Base-by-base conservation (phyloP, 176 grass and related monocot genomes). In the Themeda triandra region DNA sequence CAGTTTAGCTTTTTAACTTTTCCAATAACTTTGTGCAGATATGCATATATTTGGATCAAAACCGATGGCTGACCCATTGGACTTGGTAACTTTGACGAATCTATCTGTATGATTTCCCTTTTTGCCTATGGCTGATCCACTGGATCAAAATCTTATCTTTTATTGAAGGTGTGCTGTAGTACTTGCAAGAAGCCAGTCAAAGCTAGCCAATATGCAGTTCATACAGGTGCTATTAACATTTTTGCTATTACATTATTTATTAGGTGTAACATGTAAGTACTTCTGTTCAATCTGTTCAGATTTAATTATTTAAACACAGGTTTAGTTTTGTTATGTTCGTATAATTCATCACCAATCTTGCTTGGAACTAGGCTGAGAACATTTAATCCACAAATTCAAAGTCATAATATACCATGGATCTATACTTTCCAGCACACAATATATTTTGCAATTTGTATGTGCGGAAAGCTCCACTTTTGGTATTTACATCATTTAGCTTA, bases 41-140 rank as follows among this genome's bases (percentile, higher is more conserved):
- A 99, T 99, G 96, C 93, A 96, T 94, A 89, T 99, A 68, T 98
- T 94, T 91, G 95, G 88, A 80, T 92, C 83, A 88, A 98, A 91
- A 92, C 95, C 95, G 69, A 87, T 98, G 89, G 85, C 86, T 41
- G 95, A 98, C 89, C 90, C 95, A 75, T 82, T 98, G 82, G 92
- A 95, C 79, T 87, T 98, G 92, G 95, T 98, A 98, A 89, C 36
- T 92, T 88, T 77, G 7, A 88, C 78, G 65, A 49, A 87, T 13
- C 13, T 78, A 72, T 59, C 10, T 60, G n/a, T 78, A 33, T 85
- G n/a, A 28, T 54, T 83, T 82, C 27, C 30, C 56, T 66, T 74
- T 85, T 89, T 66, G 9, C 40, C 40, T 68, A 68, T 68, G 46
- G 31, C 35, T 58, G 33, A 71, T 82, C 15, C 49, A 54, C 15